A percentile compares a stretch with the other conserved stretches of the same genome.
Evolutionary conservation across 805 yeast genomes (phyloP).

Genomic region (Pichia gijzeniarum): DNA sequence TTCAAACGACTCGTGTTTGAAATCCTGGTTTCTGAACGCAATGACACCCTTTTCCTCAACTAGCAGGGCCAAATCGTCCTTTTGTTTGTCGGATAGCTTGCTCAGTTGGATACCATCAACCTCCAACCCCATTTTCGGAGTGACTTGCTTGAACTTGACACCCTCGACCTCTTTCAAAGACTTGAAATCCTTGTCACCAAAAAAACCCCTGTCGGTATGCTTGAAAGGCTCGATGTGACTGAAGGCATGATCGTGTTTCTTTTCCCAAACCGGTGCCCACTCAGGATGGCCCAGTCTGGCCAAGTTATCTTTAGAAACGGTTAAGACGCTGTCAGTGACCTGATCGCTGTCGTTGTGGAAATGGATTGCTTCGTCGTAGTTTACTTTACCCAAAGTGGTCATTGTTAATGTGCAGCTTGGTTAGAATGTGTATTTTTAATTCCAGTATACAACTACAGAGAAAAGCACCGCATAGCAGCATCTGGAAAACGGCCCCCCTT

Average conservation of each 20-base stretch:
- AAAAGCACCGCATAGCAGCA: no score
- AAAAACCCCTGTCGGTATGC: conserved; percentile 55
- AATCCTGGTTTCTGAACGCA: conserved; percentile 61
- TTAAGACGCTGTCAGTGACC: conserved; percentile 8
- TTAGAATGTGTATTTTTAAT: no score
- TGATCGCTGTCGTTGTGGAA: conserved; percentile 13
- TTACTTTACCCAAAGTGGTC: conserved; percentile 6
- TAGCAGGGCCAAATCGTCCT: conserved; percentile 62
- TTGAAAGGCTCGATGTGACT: conserved; percentile 47
- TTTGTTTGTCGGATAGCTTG: conserved; percentile 43
- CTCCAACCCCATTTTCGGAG: conserved; percentile 70
- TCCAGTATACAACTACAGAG: no score
- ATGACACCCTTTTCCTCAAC: conserved; percentile 71
- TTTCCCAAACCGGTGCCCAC: conserved; percentile 19
- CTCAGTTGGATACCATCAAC: conserved; percentile 56
- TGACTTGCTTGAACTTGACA: conserved; percentile 35
- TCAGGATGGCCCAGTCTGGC: conserved; percentile 9
- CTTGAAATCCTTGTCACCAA: conserved; percentile 53
- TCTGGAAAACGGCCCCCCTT: neutral
- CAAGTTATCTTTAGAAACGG: conserved; percentile 11
- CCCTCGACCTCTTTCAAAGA: conserved; percentile 36
- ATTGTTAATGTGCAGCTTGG: neutral
- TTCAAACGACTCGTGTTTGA: conserved; percentile 48
- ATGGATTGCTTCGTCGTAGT: conserved; percentile 12
- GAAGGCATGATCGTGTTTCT: conserved; percentile 11